A percentile compares a stretch with the other conserved stretches of the same genome.
phyloP scores from a whole-genome alignment of 1,284 basidiomycete species.

The Trametes hirsuta region DNA sequence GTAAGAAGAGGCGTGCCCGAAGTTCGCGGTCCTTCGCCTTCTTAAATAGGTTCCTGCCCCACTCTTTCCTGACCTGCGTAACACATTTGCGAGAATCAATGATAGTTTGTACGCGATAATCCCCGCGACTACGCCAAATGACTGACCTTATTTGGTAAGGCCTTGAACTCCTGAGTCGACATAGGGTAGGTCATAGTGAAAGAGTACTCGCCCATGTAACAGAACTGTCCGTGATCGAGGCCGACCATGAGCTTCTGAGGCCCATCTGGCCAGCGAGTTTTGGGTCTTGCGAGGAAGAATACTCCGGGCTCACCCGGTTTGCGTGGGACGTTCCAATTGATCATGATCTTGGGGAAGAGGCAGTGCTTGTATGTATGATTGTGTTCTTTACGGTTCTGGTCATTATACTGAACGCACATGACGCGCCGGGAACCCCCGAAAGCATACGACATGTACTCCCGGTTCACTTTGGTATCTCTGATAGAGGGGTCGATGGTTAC shows the following conservation, averaged over 20 bases:
- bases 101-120: no score
- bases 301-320: conserved; percentile 1
- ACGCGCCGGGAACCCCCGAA: conserved; percentile 17
- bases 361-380: conserved; percentile 9
- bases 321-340: conserved; percentile 18
- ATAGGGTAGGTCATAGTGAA: conserved; percentile 4
- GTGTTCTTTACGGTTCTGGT: conserved; percentile 2
- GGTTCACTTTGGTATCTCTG: conserved; percentile 7
- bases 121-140: no score
- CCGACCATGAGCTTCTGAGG: conserved; percentile 19
- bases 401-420: conserved; percentile 13
- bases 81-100: no score
- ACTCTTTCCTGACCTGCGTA: no score
- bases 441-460: conserved; percentile 18
- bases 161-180: conserved; percentile 18
- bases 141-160: conserved; percentile 7
- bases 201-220: conserved; percentile 26
- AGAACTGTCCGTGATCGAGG: conserved; percentile 5
- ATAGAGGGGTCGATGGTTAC: not conserved
- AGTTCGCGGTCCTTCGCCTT: not conserved
- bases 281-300: conserved; percentile 12
- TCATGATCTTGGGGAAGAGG: conserved; percentile 11
- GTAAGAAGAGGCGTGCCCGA: conserved; percentile 12
- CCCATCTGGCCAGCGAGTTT: not conserved
- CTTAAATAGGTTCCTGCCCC: no score